Evolutionary conservation across 768 basidiomycete species (phyloP).

Genomic region (Tulasnella sp.): DNA sequence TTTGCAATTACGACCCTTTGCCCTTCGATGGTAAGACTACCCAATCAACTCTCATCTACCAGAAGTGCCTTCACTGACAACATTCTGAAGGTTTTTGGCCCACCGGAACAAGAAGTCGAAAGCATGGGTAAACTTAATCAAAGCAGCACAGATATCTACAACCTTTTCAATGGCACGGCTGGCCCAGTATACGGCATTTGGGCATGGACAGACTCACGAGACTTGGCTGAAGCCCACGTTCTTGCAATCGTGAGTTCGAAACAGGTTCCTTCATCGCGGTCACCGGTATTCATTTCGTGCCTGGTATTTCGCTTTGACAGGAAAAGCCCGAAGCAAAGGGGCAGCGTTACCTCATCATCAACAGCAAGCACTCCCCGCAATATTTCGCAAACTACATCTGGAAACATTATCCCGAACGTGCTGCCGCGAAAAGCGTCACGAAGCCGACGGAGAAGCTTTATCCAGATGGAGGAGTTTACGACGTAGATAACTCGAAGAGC

Average conservation of each 20-base stretch:
- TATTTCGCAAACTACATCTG: constrained; percentile 15
- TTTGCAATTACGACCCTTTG: constrained; percentile 50
- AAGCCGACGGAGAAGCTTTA: constrained; percentile 8
- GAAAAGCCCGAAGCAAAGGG: constrained; percentile 16
- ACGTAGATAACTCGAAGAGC: constrained; percentile 24
- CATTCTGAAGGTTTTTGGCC: constrained; percentile 20
- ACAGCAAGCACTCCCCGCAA: constrained; percentile 24
- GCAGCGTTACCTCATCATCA: constrained; percentile 29
- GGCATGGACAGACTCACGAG: constrained; percentile 37
- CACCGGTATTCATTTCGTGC: neutral
- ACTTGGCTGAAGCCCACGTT: constrained; percentile 36
- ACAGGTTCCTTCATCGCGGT: neutral
- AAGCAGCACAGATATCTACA: constrained; percentile 17
- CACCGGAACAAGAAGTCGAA: constrained; percentile 24
- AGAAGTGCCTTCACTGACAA: neutral
- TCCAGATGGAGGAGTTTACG: constrained; percentile 22
- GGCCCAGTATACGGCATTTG: constrained; percentile 1
- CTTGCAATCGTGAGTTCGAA: constrained; percentile 31
- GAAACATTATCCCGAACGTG: constrained; percentile 27
- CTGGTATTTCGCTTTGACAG: neutral
- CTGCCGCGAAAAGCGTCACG: neutral
- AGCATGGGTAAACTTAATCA: constrained; percentile 25
- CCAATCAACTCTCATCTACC: neutral
- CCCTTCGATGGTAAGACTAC: constrained; percentile 49
- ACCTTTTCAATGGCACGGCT: constrained; percentile 22